Evolutionary conservation across 2,329 filamentous ascomycete genomes (phyloP), one percentile per base, ranked within the genome.

Genomic region (Macrophomina pseudophaseolina): DNA sequence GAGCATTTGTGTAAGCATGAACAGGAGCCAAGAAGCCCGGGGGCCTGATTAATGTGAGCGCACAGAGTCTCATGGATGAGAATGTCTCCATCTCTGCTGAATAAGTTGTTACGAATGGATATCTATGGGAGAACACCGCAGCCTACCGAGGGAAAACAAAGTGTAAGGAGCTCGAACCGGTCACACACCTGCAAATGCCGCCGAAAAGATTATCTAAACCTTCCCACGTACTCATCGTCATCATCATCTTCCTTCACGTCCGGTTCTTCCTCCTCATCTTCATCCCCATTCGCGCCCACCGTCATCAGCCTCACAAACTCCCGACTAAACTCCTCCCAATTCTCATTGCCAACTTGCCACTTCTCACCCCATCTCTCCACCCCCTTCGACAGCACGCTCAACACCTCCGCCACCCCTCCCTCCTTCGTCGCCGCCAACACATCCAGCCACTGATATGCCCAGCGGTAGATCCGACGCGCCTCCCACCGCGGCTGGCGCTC

Each of bases 401-500:
- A 51, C 0, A 71, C 76, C 7, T 73, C 76, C 65, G 78, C 76
- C 3, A 62, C 32, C 2, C 58, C 66, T 18, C 33, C 69, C 73
- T 2, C 73, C 72, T 52, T 72, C 75, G 4, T 70, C 72, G 8
- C 53, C 56, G 4, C 72, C 76, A 78, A 69, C 1, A 74, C 73
- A 56, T 80, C 78, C 7, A 80, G 69, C 76, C 76, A 80, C 5
- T 73, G 72, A 40, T 77, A 77, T 0, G 71, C 75, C 51, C 77
- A 72, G 7, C 76, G 76, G 64, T 77, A 79, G 30, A 79, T 52
- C 30, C 74, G 71, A 6, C 70, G 71, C 3, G 76, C 76, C 6
- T 38, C 42, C 16, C 58, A 23, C n/a, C 18, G 5, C 42, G 68
- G 9, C 0, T 64, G 23, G 5, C 38, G 8, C 14, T 65, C 54